phyloP scores from a whole-genome alignment of 805 yeast species.

The Candida ortonii region DNA sequence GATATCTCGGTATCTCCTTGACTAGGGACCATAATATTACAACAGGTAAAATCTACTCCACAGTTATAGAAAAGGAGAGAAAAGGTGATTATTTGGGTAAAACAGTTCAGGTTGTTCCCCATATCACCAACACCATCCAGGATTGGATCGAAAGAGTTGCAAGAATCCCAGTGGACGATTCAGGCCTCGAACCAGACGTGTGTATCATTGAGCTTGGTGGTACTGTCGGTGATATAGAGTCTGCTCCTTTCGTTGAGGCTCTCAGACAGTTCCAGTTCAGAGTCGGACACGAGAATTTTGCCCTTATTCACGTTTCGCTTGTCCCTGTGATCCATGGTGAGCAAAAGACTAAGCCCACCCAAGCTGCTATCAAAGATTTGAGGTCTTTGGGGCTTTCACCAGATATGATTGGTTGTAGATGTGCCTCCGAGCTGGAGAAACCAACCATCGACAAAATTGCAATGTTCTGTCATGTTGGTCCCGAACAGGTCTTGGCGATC shows the following conservation, averaged over 20 bases:
- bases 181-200: slow-evolving; percentile 88
- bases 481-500: slow-evolving; percentile 95
- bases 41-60: slow-evolving; percentile 94
- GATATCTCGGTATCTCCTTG: slow-evolving; percentile 90
- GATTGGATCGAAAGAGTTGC: slow-evolving; percentile 97
- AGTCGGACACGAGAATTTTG: slow-evolving; percentile 91
- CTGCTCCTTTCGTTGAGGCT: slow-evolving; percentile 98
- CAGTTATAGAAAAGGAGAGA: slow-evolving; percentile 91
- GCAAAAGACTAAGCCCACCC: slow-evolving; percentile 98
- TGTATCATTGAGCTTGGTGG: slow-evolving; percentile 98
- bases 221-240: slow-evolving; percentile 98
- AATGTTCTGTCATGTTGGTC: slow-evolving; percentile 98
- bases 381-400: slow-evolving; percentile 93
- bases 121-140: slow-evolving; percentile 94
- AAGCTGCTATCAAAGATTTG: slow-evolving; percentile 96
- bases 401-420: slow-evolving; percentile 97
- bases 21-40: slow-evolving; percentile 96
- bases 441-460: slow-evolving; percentile 94
- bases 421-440: slow-evolving; percentile 74
- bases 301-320: slow-evolving; percentile 91
- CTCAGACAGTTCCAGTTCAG: slow-evolving; percentile 98
- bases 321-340: slow-evolving; percentile 99
- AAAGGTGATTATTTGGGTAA: slow-evolving; percentile 97
- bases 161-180: slow-evolving; percentile 83
- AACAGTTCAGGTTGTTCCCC: slow-evolving; percentile 99